Evolutionary conservation across 1,284 basidiomycete species (phyloP).

Genomic region (Singerocomus inundabilis): DNA sequence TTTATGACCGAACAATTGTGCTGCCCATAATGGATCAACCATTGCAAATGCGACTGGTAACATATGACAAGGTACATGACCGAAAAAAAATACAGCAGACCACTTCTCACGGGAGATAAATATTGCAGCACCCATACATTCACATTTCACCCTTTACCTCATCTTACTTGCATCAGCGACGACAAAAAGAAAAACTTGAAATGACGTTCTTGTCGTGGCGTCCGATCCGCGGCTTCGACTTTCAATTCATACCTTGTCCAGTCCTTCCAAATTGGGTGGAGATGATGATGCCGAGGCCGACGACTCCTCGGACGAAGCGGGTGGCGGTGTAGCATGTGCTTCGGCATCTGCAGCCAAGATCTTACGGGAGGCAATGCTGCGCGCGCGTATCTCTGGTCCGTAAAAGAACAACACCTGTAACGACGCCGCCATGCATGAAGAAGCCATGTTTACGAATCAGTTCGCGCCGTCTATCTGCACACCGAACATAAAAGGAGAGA

Average conservation of each 20-base stretch:
- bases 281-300: background rate
- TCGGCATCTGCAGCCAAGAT: conserved; percentile 35
- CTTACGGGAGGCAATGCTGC: conserved; percentile 56
- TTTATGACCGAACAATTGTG: no score
- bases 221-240: no score
- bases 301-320: background rate
- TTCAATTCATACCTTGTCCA: conserved; percentile 15
- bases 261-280: background rate
- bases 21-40: no score
- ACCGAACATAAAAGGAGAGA: background rate
- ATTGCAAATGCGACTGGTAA: no score
- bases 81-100: no score
- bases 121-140: no score
- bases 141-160: no score
- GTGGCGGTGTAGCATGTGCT: background rate
- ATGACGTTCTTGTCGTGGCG: no score
- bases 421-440: background rate
- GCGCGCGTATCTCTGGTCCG: conserved; percentile 46
- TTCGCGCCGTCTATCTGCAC: conserved; percentile 1
- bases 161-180: no score
- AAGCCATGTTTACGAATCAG: background rate
- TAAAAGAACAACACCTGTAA: conserved; percentile 21
- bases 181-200: no score
- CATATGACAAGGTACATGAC: no score
- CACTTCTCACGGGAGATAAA: no score